These are phyloP conservation scores for Blastobotrys serpentis DNA, from an alignment of 1,139 yeast species.

Conservation along the genomic window DNA sequence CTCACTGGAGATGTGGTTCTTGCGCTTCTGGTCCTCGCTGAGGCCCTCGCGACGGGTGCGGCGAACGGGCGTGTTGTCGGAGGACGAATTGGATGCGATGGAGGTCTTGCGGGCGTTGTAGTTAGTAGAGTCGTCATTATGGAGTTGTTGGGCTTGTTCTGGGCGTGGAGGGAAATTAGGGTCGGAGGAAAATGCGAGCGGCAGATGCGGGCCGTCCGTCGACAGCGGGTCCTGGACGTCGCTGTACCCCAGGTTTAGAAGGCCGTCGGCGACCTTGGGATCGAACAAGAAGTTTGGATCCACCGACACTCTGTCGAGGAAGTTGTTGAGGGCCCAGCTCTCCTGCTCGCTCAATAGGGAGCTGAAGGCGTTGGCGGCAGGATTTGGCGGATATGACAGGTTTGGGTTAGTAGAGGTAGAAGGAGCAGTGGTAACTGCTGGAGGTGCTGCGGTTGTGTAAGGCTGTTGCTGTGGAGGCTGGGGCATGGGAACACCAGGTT, in stretches of 20 bases:
- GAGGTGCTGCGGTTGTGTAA: slow-evolving; percentile 1
- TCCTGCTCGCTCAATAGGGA: slow-evolving; percentile 40
- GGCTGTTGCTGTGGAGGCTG: slow-evolving; percentile 9
- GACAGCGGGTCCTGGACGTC: slow-evolving; percentile 8
- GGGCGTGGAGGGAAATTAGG: slow-evolving; percentile 22
- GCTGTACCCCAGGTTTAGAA: slow-evolving; percentile 30
- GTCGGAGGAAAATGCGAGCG: slow-evolving; percentile 19
- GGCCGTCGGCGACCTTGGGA: slow-evolving; percentile 34
- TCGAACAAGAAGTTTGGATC: slow-evolving; percentile 39
- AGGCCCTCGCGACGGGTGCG: slow-evolving; percentile 45
- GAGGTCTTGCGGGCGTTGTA: slow-evolving; percentile 9
- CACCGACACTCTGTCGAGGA: slow-evolving; percentile 40
- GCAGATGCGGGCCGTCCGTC: slow-evolving; percentile 18
- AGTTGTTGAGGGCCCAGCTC: slow-evolving; percentile 38
- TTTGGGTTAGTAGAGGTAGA: neutral
- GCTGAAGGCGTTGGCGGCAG: slow-evolving; percentile 13
- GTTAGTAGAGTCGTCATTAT: neutral
- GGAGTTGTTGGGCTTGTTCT: slow-evolving; percentile 1
- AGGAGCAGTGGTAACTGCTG: neutral
- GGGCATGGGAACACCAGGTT: slow-evolving; percentile 8
- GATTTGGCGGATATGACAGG: neutral
- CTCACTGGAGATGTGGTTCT: slow-evolving; percentile 72
- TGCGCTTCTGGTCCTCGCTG: slow-evolving; percentile 64
- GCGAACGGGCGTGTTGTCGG: neutral
- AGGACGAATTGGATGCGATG: slow-evolving; percentile 1